Evolutionary conservation across 192 early-diverging fungal species (phyloP).

Genomic region (Gamsiella multidivaricata): DNA sequence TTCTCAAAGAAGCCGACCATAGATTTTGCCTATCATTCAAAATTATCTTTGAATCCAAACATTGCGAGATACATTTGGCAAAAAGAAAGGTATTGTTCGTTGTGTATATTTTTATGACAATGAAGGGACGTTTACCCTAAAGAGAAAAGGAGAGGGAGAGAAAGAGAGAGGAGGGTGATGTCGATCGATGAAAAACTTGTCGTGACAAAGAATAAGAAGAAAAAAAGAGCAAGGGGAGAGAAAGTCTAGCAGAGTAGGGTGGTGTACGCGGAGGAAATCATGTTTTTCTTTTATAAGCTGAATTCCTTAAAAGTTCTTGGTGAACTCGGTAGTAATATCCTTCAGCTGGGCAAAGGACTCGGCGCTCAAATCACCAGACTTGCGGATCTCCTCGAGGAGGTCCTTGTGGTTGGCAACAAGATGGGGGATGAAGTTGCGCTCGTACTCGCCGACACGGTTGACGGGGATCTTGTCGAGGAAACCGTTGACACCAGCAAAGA

Average conservation of each 20-base stretch:
- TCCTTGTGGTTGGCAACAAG: constrained; percentile 90
- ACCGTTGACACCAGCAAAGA: constrained; percentile 99
- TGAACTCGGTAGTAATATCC: constrained; percentile 78
- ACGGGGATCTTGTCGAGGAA: constrained; percentile 99
- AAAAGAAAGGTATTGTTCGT: too few species aligned
- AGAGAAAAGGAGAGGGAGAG: too few species aligned
- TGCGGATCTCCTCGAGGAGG: constrained; percentile 90
- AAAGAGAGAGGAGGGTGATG: not conserved
- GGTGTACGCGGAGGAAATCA: not conserved
- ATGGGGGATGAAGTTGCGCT: constrained; percentile 89
- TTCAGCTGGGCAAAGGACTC: constrained; percentile 94
- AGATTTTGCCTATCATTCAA: too few species aligned
- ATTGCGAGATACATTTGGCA: too few species aligned
- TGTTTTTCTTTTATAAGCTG: too few species aligned
- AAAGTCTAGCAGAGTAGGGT: not conserved
- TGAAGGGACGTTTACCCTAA: too few species aligned
- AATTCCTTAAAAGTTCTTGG: constrained; percentile 67
- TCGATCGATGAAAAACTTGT: not conserved
- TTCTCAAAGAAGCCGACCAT: too few species aligned
- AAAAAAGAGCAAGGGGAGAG: not conserved
- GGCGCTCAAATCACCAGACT: constrained; percentile 87
- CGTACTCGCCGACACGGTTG: constrained; percentile 93
- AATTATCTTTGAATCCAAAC: too few species aligned
- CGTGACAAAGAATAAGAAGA: not conserved
- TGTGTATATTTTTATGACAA: too few species aligned